A percentile compares a stretch with the other conserved stretches of the same genome.
These are phyloP conservation scores for Coemansia sp. DNA, from an alignment of 192 early-diverging fungal genomes.

Conservation along the genomic window DNA sequence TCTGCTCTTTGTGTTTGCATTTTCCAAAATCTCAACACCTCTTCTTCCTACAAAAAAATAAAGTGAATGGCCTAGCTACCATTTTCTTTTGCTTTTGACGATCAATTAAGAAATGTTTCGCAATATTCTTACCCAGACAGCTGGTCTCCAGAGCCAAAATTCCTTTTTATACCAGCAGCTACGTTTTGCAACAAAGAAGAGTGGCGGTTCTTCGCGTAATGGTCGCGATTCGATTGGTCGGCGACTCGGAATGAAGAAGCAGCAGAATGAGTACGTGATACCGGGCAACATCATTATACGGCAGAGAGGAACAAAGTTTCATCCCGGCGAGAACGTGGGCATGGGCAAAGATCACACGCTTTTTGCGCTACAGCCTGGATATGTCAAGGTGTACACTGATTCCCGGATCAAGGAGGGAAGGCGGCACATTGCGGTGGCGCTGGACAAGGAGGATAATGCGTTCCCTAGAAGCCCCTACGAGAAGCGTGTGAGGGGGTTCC, in stretches of 20 bases:
- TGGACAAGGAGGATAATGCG: conserved; percentile 59
- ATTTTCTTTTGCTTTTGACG: background rate
- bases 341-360: conserved; percentile 80
- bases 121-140: conserved; percentile 11
- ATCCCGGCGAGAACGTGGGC: conserved; percentile 76
- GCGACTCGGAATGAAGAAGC: conserved; percentile 75
- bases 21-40: too few relatives aligned
- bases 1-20: too few relatives aligned
- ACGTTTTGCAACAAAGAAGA: conserved; percentile 75
- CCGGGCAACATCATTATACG: conserved; percentile 80
- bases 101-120: conserved; percentile 25
- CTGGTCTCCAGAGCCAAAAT: background rate
- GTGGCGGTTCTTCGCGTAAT: conserved; percentile 77
- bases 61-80: too few relatives aligned
- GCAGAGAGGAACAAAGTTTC: conserved; percentile 76
- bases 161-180: conserved; percentile 53
- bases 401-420: conserved; percentile 61
- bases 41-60: too few relatives aligned
- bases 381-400: conserved; percentile 73
- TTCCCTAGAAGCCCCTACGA: conserved; percentile 63
- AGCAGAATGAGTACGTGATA: conserved; percentile 65
- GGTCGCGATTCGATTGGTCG: conserved; percentile 76
- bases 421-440: conserved; percentile 67
- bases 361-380: conserved; percentile 70
- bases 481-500: conserved; percentile 69